Evolutionary conservation across 169 alveolate genomes (phyloP), one percentile per base, ranked within the genome.

Genomic region (Sarcocystis neurona): DNA sequence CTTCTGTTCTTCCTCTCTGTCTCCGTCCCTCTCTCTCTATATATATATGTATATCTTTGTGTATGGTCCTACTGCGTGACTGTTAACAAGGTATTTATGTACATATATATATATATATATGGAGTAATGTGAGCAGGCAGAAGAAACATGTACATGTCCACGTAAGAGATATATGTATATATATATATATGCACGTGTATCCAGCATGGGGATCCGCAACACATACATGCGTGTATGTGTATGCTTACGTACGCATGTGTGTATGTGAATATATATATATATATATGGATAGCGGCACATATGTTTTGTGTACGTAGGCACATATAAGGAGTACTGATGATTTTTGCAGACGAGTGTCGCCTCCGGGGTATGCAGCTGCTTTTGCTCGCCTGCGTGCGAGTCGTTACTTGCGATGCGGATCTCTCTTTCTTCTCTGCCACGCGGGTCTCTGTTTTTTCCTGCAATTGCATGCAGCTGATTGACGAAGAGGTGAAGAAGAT

Each of bases 401-500:
- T 10, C 15, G 10, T 12, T 37, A 5, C 23, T 20, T 72, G 82
- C 8, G 58, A 6, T 2, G 47, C 34, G 41, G 8, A 12, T 30
- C n/a, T 37, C 82, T 72, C 37, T 72, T 46, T 0, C 27, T 0
- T 6, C 34, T 15, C 44, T 12, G 78, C 41, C 23, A 32, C 44
- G 12, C 41, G 20, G 30, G 20, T 23, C 78, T 12, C 34, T 58
- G n/a, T 78, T 5, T n/a, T 0, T 46, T 0, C 18, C n/a, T n/a
- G 63, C 46, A 47, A 44, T n/a, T 70, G 43, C 58, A 75, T 50
- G 50, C 85, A 79, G 88, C 80, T 80, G n/a, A 96, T 96, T 44
- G 98, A 96, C 74, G 90, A 80, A 23, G 96, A 94, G 70, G 97
- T 95, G 30, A 89, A 94, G 53, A 85, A 78, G 5, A 93, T 97